These are phyloP conservation scores for Fusarium decemcellulare DNA, from an alignment of 2,329 filamentous ascomycete species.

Conservation along the genomic window DNA sequence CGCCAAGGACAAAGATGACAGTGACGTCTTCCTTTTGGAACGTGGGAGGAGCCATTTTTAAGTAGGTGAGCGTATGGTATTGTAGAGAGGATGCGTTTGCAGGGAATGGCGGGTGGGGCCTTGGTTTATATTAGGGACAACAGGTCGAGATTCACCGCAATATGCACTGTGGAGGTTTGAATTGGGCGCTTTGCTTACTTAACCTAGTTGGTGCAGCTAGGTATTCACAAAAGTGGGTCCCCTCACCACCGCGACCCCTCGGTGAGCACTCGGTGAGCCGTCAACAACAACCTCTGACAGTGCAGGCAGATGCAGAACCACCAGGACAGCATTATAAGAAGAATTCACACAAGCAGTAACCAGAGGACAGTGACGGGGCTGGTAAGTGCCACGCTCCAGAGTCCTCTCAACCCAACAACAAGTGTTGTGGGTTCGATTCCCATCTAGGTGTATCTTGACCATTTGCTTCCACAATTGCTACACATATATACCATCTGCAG, in stretches of 20 bases:
- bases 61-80: too few relatives aligned
- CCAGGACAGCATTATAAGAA: not conserved
- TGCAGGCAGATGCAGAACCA: not conserved
- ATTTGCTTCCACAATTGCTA: not conserved
- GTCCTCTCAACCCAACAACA: not conserved
- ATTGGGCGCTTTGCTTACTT: too few relatives aligned
- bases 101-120: too few relatives aligned
- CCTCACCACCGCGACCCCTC: constrained; percentile 13
- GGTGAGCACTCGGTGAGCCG: constrained; percentile 9
- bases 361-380: not conserved
- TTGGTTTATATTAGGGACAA: too few relatives aligned
- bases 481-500: not conserved
- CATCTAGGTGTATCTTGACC: not conserved
- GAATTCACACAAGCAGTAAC: too few relatives aligned
- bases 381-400: constrained; percentile 2
- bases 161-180: too few relatives aligned
- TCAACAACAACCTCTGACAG: not conserved
- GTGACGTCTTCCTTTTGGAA: constrained; percentile 85
- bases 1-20: constrained; percentile 97
- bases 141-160: too few relatives aligned
- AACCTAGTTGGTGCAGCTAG: too few relatives aligned
- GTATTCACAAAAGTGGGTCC: constrained; percentile 7
- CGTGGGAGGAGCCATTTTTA: constrained; percentile 64
- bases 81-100: too few relatives aligned
- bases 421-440: constrained; percentile 5